A percentile compares a stretch with the other conserved stretches of the same genome.
phyloP scores from a whole-genome alignment of 2,329 filamentous ascomycete genomes.

The Colletotrichum siamense region DNA sequence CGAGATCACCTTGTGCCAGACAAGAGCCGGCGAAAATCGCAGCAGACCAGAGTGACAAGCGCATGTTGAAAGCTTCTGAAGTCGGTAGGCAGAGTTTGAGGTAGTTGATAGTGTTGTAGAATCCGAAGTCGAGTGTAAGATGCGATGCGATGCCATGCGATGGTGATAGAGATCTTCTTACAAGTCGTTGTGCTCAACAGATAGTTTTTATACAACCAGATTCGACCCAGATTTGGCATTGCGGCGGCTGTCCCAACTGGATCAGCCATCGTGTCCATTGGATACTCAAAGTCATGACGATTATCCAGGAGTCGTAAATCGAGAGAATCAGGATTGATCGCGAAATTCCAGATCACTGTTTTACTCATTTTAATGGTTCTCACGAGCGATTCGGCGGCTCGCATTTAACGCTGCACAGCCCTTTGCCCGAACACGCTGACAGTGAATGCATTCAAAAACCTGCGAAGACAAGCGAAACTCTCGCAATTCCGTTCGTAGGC shows the following conservation, averaged over 20 bases:
- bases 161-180: not conserved
- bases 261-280: not conserved
- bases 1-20: conserved; percentile 25
- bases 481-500: too few species aligned
- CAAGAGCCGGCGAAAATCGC: not conserved
- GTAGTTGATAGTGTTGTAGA: not conserved
- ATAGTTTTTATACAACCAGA: not conserved
- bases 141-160: not conserved
- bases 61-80: not conserved
- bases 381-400: not conserved
- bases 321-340: not conserved
- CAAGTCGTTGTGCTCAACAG: not conserved
- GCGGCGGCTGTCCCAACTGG: not conserved
- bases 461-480: not conserved
- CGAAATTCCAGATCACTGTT: not conserved
- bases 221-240: not conserved
- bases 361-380: not conserved
- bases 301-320: not conserved
- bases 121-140: not conserved
- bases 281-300: not conserved
- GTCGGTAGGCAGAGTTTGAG: not conserved
- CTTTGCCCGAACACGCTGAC: not conserved
- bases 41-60: not conserved
- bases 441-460: not conserved
- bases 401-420: not conserved